Evolutionary conservation across 2,329 filamentous ascomycete species (phyloP).

Genomic region (Trichoderma sp.): DNA sequence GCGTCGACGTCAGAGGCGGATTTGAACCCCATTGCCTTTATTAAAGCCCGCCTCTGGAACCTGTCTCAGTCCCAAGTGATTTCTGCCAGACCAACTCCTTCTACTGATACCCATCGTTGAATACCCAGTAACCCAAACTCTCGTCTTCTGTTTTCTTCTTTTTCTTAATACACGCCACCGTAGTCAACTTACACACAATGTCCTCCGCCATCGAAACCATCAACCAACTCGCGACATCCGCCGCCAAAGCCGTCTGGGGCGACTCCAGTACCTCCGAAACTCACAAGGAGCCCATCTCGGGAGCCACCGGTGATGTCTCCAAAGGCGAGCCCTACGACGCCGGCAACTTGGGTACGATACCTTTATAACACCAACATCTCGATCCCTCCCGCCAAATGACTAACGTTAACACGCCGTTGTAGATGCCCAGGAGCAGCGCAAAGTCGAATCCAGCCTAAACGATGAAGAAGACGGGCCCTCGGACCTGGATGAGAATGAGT

Average conservation of each 20-base stretch:
- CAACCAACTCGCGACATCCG: slow-evolving; percentile 48
- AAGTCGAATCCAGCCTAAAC: slow-evolving; percentile 13
- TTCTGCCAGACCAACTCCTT: not conserved
- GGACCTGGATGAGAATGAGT: not conserved
- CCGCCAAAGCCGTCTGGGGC: slow-evolving; percentile 44
- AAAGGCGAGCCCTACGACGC: slow-evolving; percentile 73
- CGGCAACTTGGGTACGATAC: slow-evolving; percentile 61
- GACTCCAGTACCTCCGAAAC: slow-evolving; percentile 33
- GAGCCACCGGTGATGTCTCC: slow-evolving; percentile 63
- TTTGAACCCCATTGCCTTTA: not conserved
- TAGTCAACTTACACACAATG: not conserved
- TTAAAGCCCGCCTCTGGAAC: not conserved
- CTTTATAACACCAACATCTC: not conserved
- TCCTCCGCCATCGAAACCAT: slow-evolving; percentile 59
- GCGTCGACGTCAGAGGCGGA: slow-evolving; percentile 14
- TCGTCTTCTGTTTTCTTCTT: not conserved
- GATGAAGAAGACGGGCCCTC: not conserved
- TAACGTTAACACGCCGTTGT: not conserved
- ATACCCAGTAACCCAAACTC: not conserved
- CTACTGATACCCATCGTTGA: not conserved
- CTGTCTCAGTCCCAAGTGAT: not conserved
- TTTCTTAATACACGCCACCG: not conserved
- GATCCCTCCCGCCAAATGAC: not conserved
- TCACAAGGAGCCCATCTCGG: slow-evolving; percentile 66
- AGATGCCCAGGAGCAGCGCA: slow-evolving; percentile 17